Percentiles rank a stretch among this genome's conserved stretches.
Conservation (phyloP, 148 eudicot genomes). For the Vaccinium myrtillus region DNA sequence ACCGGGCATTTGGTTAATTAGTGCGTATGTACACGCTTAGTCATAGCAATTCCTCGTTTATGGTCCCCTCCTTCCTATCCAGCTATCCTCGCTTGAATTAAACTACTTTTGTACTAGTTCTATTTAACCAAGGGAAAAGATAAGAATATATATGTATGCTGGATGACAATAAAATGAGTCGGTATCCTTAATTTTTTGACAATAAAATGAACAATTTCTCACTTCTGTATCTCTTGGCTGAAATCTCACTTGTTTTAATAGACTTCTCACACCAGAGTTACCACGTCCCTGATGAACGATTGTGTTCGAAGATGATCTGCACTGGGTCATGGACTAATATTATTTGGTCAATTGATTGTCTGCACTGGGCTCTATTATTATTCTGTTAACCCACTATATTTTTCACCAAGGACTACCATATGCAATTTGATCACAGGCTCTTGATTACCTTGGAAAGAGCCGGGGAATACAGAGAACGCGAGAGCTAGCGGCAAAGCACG, state of each 20-base stretch:
- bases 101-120: neutral
- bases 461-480: conserved; percentile 74
- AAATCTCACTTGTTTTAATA: neutral
- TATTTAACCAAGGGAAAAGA: neutral
- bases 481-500: conserved; percentile 77
- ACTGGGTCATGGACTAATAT: neutral
- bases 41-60: neutral
- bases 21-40: neutral
- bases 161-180: too few relatives aligned
- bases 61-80: neutral
- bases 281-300: neutral
- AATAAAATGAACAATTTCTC: too few relatives aligned
- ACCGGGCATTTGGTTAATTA: neutral
- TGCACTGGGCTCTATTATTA: neutral
- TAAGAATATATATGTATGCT: too few relatives aligned
- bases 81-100: neutral
- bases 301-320: neutral
- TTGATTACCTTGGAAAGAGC: conserved; percentile 78
- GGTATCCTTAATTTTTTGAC: too few relatives aligned
- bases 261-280: neutral
- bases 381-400: neutral
- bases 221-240: too few relatives aligned
- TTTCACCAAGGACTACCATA: conserved; percentile 1
- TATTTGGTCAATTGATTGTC: neutral
- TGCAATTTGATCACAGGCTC: conserved; percentile 50